Percentiles rank a stretch among this genome's conserved stretches.
These are phyloP conservation scores for Saturnispora silvae DNA, from an alignment of 805 yeast genomes.

Conservation along the genomic window DNA sequence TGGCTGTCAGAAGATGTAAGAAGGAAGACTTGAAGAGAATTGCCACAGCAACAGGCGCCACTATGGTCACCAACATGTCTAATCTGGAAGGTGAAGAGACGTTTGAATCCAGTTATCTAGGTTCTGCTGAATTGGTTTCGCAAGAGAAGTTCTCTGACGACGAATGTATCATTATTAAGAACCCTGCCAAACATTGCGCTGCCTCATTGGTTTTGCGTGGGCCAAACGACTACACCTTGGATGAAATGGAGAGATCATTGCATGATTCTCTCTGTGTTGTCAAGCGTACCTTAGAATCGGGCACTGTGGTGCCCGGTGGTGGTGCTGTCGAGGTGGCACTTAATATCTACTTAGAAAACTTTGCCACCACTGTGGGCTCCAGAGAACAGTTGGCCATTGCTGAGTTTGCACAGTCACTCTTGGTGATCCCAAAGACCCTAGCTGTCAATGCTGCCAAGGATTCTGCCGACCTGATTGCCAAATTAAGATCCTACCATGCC, in stretches of 20 bases:
- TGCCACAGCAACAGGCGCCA: constrained; percentile 97
- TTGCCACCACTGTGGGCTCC: constrained; percentile 95
- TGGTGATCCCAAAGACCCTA: constrained; percentile 90
- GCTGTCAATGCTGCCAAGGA: constrained; percentile 98
- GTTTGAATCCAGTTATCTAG: constrained; percentile 74
- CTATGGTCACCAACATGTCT: constrained; percentile 74
- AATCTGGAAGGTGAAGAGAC: constrained; percentile 95
- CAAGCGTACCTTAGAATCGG: constrained; percentile 90
- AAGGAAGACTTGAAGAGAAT: constrained; percentile 94
- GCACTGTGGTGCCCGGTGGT: constrained; percentile 95
- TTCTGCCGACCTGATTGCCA: constrained; percentile 88
- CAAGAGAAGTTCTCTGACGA: constrained; percentile 92
- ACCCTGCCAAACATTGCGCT: constrained; percentile 84
- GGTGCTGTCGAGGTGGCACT: constrained; percentile 98
- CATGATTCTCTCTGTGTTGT: constrained; percentile 93
- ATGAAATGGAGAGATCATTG: constrained; percentile 96
- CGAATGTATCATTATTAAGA: constrained; percentile 87
- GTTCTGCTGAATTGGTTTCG: constrained; percentile 80
- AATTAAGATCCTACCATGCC: constrained; percentile 91
- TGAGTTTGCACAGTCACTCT: constrained; percentile 84
- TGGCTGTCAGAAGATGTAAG: constrained; percentile 95
- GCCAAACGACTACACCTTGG: constrained; percentile 87
- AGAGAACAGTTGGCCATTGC: constrained; percentile 97
- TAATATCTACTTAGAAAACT: constrained; percentile 88
- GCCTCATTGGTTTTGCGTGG: constrained; percentile 91